Percentiles rank a stretch among this genome's conserved stretches.
Conservation (phyloP, 108 stramenopile genomes). For the Mayamaea pseudoterrestris region DNA sequence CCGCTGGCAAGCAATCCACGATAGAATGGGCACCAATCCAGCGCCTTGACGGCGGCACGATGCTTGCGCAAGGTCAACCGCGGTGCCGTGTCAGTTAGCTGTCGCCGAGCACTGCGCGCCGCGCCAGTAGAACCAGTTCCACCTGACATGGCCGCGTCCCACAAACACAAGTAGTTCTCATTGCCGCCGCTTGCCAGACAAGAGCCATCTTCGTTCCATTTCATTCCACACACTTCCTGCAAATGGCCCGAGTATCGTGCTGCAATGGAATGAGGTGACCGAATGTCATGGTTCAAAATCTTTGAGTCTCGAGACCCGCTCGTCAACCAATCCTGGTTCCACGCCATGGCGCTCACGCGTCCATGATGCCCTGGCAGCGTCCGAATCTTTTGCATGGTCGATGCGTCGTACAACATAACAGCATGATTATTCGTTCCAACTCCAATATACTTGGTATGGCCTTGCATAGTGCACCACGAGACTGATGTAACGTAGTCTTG, state of each 20-base stretch:
- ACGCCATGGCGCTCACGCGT: slow-evolving; percentile 89
- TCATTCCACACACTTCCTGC: slow-evolving; percentile 65
- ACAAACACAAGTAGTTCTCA: slow-evolving; percentile 95
- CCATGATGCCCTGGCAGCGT: slow-evolving; percentile 84
- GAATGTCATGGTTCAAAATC: slow-evolving; percentile 93
- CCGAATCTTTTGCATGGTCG: slow-evolving; percentile 50
- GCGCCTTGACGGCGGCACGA: slow-evolving; percentile 96
- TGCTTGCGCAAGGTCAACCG: slow-evolving; percentile 80
- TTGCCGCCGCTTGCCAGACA: slow-evolving; percentile 96
- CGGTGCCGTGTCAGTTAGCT: slow-evolving; percentile 61
- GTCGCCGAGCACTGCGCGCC: slow-evolving; percentile 30
- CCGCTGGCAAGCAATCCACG: slow-evolving; percentile 95
- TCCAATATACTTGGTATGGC: slow-evolving; percentile 74
- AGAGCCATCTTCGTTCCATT: slow-evolving; percentile 80
- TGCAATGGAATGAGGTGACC: slow-evolving; percentile 50
- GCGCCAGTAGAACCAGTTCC: no score
- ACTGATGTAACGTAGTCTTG: slow-evolving; percentile 98
- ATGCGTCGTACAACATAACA: slow-evolving; percentile 83
- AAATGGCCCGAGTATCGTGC: slow-evolving; percentile 55
- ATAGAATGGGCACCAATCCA: slow-evolving; percentile 98
- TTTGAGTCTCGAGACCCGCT: slow-evolving; percentile 84
- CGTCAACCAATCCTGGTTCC: slow-evolving; percentile 88
- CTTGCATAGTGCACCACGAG: slow-evolving; percentile 74
- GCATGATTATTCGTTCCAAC: slow-evolving; percentile 71
- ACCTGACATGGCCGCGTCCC: slow-evolving; percentile 84